Percentiles rank a stretch among this genome's conserved stretches.
Evolutionary conservation across 495 filamentous ascomycete species (phyloP).

Genomic region (Pseudevernia furfuracea): DNA sequence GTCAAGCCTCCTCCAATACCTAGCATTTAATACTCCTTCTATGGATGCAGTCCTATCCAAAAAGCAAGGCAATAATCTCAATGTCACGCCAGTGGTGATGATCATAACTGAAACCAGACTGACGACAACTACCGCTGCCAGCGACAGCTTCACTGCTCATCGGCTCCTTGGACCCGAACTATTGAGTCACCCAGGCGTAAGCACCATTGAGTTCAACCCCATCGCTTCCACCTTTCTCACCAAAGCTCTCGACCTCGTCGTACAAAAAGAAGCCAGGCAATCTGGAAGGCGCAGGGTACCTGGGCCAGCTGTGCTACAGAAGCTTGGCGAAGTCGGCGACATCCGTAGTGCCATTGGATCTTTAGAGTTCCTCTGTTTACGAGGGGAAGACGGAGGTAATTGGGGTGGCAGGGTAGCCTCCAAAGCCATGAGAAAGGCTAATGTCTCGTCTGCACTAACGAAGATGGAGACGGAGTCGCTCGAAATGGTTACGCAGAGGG

Average conservation of each 20-base stretch:
- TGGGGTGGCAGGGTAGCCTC: slow-evolving; percentile 58
- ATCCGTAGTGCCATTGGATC: slow-evolving; percentile 84
- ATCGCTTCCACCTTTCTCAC: slow-evolving; percentile 80
- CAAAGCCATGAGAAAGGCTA: slow-evolving; percentile 51
- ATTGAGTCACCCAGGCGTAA: slow-evolving; percentile 63
- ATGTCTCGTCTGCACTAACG: slow-evolving; percentile 51
- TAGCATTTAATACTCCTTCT: slow-evolving; percentile 52
- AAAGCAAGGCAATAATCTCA: background rate
- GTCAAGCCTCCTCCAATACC: slow-evolving; percentile 61
- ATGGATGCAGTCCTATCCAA: slow-evolving; percentile 31
- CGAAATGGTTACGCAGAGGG: slow-evolving; percentile 69
- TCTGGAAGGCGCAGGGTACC: slow-evolving; percentile 61
- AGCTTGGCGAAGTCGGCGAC: slow-evolving; percentile 75
- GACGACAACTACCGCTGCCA: slow-evolving; percentile 62
- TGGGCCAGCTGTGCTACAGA: slow-evolving; percentile 63
- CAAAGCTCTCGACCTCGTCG: slow-evolving; percentile 70
- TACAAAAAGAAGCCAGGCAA: slow-evolving; percentile 70
- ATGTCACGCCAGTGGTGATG: slow-evolving; percentile 70
- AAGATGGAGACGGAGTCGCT: slow-evolving; percentile 64
- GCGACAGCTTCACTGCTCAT: slow-evolving; percentile 85
- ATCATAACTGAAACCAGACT: slow-evolving; percentile 83
- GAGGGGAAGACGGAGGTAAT: slow-evolving; percentile 57
- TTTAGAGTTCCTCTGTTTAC: slow-evolving; percentile 81
- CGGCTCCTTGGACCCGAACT: slow-evolving; percentile 80
- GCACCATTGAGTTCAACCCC: slow-evolving; percentile 81